A percentile compares a stretch with the other conserved stretches of the same genome.
Evolutionary conservation across 163 green algal species (phyloP).

Genomic region (Scenedesmus sp.): DNA sequence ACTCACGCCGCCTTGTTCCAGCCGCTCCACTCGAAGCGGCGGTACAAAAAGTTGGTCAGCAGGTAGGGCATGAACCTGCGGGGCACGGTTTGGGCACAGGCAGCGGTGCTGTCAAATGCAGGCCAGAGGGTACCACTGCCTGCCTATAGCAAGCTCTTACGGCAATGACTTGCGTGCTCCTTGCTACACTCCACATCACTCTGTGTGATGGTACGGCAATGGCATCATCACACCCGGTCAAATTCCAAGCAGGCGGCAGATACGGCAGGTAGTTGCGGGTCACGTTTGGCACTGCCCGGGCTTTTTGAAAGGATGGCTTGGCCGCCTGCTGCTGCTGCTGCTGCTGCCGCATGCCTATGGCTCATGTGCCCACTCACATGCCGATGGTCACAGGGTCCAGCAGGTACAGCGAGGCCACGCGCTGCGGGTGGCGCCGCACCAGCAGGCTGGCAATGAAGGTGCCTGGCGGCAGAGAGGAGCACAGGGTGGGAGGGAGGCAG

Average conservation of each 20-base stretch:
- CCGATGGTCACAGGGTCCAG: conserved; percentile 46
- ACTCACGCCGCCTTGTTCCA: conserved; percentile 9
- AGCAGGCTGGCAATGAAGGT: conserved; percentile 39
- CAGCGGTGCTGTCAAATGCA: no score
- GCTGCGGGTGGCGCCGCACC: not conserved
- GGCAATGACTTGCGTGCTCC: no score
- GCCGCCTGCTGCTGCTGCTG: not conserved
- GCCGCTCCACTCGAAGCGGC: not conserved
- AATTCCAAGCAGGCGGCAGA: no score
- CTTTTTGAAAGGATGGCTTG: no score
- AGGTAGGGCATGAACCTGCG: conserved; percentile 49
- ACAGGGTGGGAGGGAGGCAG: no score
- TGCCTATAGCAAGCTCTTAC: no score
- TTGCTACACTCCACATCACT: no score
- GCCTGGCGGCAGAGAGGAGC: not conserved
- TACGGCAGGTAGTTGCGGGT: no score
- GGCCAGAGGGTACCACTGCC: no score
- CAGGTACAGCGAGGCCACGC: conserved; percentile 9
- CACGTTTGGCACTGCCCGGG: no score
- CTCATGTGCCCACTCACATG: not conserved
- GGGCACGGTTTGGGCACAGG: not conserved
- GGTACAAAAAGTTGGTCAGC: conserved; percentile 45
- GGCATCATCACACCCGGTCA: no score
- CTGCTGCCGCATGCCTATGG: not conserved
- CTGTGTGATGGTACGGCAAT: no score